These are phyloP conservation scores for Dendrostoma leiphaemia DNA, from an alignment of 2,329 filamentous ascomycete genomes.

Conservation along the genomic window DNA sequence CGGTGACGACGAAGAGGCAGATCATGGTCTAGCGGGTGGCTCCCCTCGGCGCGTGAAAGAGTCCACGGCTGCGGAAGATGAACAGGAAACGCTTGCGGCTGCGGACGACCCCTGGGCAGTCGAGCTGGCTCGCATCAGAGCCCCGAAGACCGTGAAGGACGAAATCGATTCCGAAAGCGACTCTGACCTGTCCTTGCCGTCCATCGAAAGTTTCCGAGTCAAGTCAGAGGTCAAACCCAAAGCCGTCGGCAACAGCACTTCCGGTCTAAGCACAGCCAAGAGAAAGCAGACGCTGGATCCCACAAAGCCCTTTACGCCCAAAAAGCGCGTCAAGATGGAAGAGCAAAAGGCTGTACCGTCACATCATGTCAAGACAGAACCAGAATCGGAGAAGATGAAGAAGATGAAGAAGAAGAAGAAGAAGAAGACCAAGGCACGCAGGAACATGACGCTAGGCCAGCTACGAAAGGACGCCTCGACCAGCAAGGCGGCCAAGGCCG, in stretches of 20 bases:
- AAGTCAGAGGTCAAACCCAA: background rate
- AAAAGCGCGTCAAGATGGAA: background rate
- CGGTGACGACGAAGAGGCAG: background rate
- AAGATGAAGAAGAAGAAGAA: background rate
- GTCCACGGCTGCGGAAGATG: background rate
- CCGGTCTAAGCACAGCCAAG: background rate
- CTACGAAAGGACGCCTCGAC: conserved; percentile 25
- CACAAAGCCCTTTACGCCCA: background rate
- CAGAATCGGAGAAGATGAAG: conserved; percentile 3
- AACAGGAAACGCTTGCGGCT: background rate
- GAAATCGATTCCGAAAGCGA: background rate
- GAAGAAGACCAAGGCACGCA: conserved; percentile 4
- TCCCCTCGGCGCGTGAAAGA: background rate
- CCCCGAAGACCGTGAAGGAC: background rate
- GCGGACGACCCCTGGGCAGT: background rate
- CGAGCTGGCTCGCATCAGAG: background rate
- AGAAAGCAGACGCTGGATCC: background rate
- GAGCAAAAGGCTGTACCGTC: background rate
- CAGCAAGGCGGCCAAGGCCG: conserved; percentile 25
- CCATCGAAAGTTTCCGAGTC: background rate
- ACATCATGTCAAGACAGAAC: too few relatives aligned
- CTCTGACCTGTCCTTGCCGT: background rate
- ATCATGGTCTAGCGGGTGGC: too few relatives aligned
- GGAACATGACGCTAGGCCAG: conserved; percentile 21
- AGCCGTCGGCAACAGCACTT: too few relatives aligned